Conservation (phyloP, 352 stramenopile genomes). For the Vaucheria bursata region DNA sequence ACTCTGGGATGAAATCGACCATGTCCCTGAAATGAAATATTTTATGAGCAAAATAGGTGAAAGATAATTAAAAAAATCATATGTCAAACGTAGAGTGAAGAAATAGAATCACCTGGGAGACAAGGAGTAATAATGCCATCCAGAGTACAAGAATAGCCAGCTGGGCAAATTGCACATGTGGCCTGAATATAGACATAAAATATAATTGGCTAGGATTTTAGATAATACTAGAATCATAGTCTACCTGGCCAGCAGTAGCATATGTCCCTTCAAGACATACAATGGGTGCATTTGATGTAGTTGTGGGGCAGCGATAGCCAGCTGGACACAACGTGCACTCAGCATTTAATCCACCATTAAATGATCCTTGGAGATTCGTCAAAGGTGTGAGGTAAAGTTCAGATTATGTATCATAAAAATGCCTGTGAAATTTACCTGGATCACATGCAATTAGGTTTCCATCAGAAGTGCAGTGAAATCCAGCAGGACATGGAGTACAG, state of each 20-base stretch:
- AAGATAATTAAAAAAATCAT: no score
- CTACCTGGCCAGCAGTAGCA: neutral
- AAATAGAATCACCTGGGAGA: constrained; percentile 11
- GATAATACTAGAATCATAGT: no score
- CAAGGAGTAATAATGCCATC: neutral
- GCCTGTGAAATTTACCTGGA: no score
- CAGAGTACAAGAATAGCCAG: constrained; percentile 56
- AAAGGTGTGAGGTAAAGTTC: no score
- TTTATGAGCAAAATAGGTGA: no score
- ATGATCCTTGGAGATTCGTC: constrained; percentile 47
- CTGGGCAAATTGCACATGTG: constrained; percentile 61
- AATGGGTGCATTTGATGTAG: constrained; percentile 24
- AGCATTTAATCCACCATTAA: constrained; percentile 53
- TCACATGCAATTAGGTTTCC: neutral
- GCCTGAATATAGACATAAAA: constrained; percentile 10
- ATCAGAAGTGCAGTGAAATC: constrained; percentile 54
- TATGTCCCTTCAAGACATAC: constrained; percentile 14
- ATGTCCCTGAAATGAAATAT: no score
- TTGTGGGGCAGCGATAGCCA: constrained; percentile 54
- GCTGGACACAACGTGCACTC: constrained; percentile 66
- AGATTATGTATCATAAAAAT: no score
- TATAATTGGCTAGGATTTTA: no score
- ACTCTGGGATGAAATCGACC: no score
- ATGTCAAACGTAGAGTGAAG: no score
- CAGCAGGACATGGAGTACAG: constrained; percentile 63